Evolutionary conservation across 2,329 filamentous ascomycete genomes (phyloP), one percentile per base, ranked within the genome.

Genomic region (Beauveria sp.): DNA sequence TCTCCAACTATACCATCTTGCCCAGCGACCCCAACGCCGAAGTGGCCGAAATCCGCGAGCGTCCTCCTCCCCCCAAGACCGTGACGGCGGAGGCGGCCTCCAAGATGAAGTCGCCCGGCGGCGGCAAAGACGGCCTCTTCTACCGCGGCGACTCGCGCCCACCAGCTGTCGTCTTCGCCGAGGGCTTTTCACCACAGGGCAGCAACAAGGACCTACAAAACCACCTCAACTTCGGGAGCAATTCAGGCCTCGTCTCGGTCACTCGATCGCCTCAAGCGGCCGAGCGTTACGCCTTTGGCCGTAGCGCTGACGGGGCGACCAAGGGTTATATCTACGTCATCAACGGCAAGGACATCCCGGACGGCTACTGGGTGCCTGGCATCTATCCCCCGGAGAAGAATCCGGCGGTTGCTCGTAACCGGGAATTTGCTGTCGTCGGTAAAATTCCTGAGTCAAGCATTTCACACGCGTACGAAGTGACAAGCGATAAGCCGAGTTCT

Each of bases 351-450:
- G 40, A 51, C n/a, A n/a, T 63, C 6, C 62, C 62, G 1, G 20
- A 57, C 5, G 63, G 63, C 12, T 63, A 60, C 59, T 63, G 59
- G 55, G 52, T 65, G 10, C 63, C 63, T 4, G 63, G 43, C 2
- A 20, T 63, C 5, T 63, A 55, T 16, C 7, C 16, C 18, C 52
- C 40, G 5, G 18, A n/a, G 9, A 55, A 45, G 52, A 43, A 55
- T 18, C 52, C 52, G 10, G 52, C 52, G 1, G 40, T 55, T 12
- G 24, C 9, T n/a, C 52, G 52, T 14, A 55, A 55, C 24, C 52
- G 45, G 24, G 52, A 55, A 18, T 55, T 55, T 45, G 52, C 52
- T 20, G 40, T 45, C 4, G 52, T 26, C 14, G 52, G 40, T 24
- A n/a, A 38, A 5, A 9, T 55, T 5, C 52, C 40, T 24, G 40